Percentiles rank a stretch among this genome's conserved stretches.
Conservation (phyloP, 1,284 basidiomycete species). For the Tilletiopsis washingtonensis region DNA sequence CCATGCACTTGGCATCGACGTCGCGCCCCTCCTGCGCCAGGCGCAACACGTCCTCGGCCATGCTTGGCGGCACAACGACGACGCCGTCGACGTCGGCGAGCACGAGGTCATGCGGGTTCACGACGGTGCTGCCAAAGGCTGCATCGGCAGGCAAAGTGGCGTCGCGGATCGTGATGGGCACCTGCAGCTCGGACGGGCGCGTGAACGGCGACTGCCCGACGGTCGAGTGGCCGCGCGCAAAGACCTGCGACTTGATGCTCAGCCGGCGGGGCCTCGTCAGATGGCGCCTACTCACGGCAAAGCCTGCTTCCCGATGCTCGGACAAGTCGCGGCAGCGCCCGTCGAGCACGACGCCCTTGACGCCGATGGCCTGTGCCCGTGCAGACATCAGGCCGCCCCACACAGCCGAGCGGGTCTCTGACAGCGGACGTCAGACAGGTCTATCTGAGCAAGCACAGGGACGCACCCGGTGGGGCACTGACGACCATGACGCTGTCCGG, state of each 20-base stretch:
- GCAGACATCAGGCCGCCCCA: conserved; percentile 90
- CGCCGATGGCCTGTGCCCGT: conserved; percentile 63
- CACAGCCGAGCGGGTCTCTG: conserved; percentile 71
- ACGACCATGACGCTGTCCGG: conserved; percentile 66
- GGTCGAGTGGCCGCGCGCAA: conserved; percentile 71
- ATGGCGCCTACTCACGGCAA: conserved; percentile 45
- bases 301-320: conserved; percentile 63
- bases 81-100: conserved; percentile 84
- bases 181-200: conserved; percentile 67
- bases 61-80: conserved; percentile 63
- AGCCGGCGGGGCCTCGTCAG: too few species aligned
- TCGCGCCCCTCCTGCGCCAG: conserved; percentile 62
- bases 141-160: conserved; percentile 19
- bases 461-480: conserved; percentile 64
- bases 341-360: conserved; percentile 65
- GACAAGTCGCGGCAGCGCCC: conserved; percentile 73
- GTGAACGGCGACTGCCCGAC: conserved; percentile 83
- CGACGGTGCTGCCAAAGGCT: conserved; percentile 52
- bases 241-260: conserved; percentile 14
- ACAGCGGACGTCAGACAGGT: neutral
- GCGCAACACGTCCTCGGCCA: conserved; percentile 59
- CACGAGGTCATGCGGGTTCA: conserved; percentile 74
- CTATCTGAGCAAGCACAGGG: neutral
- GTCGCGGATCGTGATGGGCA: conserved; percentile 60
- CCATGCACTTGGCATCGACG: conserved; percentile 66